Conservation (phyloP, 2,329 filamentous ascomycete species). For the Chalara sp. region DNA sequence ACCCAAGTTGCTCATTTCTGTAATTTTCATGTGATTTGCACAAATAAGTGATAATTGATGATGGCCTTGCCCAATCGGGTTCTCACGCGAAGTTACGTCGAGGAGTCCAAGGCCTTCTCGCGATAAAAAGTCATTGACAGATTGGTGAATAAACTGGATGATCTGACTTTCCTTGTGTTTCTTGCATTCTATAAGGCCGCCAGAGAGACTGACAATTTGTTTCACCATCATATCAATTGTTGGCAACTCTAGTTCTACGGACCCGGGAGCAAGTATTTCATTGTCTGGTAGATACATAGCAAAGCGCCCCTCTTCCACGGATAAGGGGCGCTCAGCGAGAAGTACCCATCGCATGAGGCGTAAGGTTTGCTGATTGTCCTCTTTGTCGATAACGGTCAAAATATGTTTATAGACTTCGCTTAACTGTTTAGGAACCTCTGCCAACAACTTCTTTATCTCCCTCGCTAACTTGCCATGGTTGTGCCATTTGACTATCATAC, state of each 20-base stretch:
- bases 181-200: constrained; percentile 8
- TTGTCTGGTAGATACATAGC: neutral
- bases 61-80: constrained; percentile 7
- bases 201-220: neutral
- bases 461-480: neutral
- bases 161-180: neutral
- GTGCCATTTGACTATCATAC: neutral
- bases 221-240: neutral
- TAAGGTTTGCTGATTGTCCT: constrained; percentile 10
- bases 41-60: constrained; percentile 8
- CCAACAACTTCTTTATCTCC: constrained; percentile 4
- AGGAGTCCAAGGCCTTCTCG: constrained; percentile 2
- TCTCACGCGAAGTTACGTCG: neutral
- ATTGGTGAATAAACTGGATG: constrained; percentile 34
- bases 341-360: constrained; percentile 19
- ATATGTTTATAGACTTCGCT: constrained; percentile 4
- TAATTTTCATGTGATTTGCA: constrained; percentile 8
- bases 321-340: constrained; percentile 14
- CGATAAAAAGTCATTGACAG: constrained; percentile 29
- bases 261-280: neutral
- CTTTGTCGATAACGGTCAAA: constrained; percentile 8
- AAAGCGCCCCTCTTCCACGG: constrained; percentile 12
- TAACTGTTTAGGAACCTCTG: neutral
- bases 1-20: neutral
- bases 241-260: neutral